A percentile compares a stretch with the other conserved stretches of the same genome.
These are phyloP conservation scores for Tetraselmis chui DNA, from an alignment of 139 green algal species.

Conservation along the genomic window DNA sequence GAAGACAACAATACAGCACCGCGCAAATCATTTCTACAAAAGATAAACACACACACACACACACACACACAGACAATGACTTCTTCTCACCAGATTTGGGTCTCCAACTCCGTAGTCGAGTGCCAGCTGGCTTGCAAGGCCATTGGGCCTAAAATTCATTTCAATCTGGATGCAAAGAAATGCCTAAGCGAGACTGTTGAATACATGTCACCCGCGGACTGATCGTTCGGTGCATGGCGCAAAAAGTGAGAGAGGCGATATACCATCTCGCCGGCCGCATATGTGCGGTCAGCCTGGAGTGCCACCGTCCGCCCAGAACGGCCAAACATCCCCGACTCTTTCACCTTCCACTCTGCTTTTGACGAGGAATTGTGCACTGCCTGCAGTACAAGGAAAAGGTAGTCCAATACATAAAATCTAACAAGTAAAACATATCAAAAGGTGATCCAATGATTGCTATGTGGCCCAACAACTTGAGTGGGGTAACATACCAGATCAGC, in stretches of 20 bases:
- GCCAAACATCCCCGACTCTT: constrained; percentile 47
- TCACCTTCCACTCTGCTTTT: constrained; percentile 35
- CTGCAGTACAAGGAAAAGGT: too few species aligned
- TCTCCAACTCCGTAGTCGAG: constrained; percentile 74
- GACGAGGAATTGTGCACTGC: constrained; percentile 37
- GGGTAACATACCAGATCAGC: constrained; percentile 54
- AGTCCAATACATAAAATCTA: too few species aligned
- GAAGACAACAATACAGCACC: background rate
- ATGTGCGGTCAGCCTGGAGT: constrained; percentile 35
- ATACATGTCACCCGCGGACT: too few species aligned
- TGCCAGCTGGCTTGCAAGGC: constrained; percentile 60
- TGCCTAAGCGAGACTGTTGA: background rate
- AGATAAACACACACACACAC: background rate
- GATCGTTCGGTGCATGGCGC: too few species aligned
- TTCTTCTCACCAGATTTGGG: constrained; percentile 1
- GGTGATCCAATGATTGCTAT: too few species aligned
- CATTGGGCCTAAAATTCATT: constrained; percentile 41
- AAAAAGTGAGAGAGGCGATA: too few species aligned
- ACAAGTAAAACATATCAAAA: too few species aligned
- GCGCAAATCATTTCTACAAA: background rate
- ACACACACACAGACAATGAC: background rate
- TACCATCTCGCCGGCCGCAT: constrained; percentile 42
- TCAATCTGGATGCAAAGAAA: constrained; percentile 24
- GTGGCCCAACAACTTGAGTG: background rate
- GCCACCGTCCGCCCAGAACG: constrained; percentile 24